Evolutionary conservation across 164 flowering plant species (phyloP), one percentile per base, ranked within the genome.

Genomic region (Berberis vulgaris): DNA sequence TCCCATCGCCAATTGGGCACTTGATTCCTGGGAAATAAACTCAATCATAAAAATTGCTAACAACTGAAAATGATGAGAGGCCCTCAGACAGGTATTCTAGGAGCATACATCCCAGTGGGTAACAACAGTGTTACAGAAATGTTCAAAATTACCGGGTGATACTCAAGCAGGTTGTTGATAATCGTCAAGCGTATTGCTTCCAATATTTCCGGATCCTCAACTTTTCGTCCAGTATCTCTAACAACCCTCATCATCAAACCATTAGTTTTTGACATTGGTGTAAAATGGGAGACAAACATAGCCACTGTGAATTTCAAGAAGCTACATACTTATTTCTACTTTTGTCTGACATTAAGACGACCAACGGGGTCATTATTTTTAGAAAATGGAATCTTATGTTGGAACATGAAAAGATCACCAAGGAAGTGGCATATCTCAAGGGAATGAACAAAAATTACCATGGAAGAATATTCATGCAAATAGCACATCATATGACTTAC

Each of bases 141-240:
- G 41, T 39, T 57, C 41, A 57, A 47, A 59, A 57, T 65, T 86
- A 95, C 98, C 73, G 97, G 99, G 73, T 95, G 99, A 74, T 86
- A 95, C 73, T 89, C 60, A 11, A 95, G 80, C 71, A 95, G 57
- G 73, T 95, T 95, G 83, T 86, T 91, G 71, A 95, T 91, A 63
- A 95, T 81, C 43, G 97, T 91, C 82, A 91, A 78, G 53, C 99
- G 94, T 77, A 95, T 91, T 61, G 94, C 87, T 79, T 95, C 99
- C 41, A 95, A 86, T 81, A 91, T 73, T 78, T 95, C 99, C 1
- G 97, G 97, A 42, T 89, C 86, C 53, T 88, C 99, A 61, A 95
- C 81, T 73, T 91, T 95, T 67, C 99, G 79, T 6, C 99, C 99
- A 65, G 94, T 86, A 65, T 79, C 83, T 65, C 99, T 89, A 73